Conservation (phyloP, 2,329 filamentous ascomycete species). For the Byssochlamys sp. region DNA sequence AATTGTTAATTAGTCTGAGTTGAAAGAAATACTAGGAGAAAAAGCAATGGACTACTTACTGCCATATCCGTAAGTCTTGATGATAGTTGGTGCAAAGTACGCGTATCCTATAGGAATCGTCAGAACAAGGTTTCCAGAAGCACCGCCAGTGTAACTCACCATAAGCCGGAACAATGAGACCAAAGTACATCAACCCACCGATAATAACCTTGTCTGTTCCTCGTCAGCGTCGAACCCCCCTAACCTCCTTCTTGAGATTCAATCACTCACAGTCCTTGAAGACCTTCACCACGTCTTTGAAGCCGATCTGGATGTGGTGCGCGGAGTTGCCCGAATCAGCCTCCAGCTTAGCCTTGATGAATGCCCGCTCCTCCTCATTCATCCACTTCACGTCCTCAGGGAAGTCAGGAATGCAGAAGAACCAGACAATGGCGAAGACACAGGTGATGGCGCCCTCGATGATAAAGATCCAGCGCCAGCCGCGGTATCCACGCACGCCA, state of each 20-base stretch:
- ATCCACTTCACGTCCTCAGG: conserved; percentile 68
- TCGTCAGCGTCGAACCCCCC: conserved; percentile 1
- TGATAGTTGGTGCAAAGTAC: conserved; percentile 66
- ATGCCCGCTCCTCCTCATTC: conserved; percentile 57
- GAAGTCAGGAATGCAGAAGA: conserved; percentile 64
- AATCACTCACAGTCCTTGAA: conserved; percentile 53
- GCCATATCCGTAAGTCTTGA: conserved; percentile 56
- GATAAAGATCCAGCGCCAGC: conserved; percentile 49
- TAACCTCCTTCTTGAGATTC: not conserved
- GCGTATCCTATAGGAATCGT: conserved; percentile 46
- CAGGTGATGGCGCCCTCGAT: conserved; percentile 55
- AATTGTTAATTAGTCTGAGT: not conserved
- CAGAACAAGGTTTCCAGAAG: not conserved
- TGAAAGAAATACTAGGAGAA: not conserved
- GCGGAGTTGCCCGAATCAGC: conserved; percentile 61
- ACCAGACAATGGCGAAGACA: conserved; percentile 48
- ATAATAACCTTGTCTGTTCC: conserved; percentile 53
- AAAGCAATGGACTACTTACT: conserved; percentile 16
- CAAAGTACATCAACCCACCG: conserved; percentile 73
- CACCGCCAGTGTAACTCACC: conserved; percentile 25
- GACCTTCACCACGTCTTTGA: conserved; percentile 51
- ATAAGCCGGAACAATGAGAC: conserved; percentile 67
- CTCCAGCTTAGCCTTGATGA: conserved; percentile 55
- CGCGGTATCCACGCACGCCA: conserved; percentile 47
- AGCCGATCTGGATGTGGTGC: conserved; percentile 51